phyloP scores from a whole-genome alignment of 164 flowering plant species.

The Vitis labrusca region DNA sequence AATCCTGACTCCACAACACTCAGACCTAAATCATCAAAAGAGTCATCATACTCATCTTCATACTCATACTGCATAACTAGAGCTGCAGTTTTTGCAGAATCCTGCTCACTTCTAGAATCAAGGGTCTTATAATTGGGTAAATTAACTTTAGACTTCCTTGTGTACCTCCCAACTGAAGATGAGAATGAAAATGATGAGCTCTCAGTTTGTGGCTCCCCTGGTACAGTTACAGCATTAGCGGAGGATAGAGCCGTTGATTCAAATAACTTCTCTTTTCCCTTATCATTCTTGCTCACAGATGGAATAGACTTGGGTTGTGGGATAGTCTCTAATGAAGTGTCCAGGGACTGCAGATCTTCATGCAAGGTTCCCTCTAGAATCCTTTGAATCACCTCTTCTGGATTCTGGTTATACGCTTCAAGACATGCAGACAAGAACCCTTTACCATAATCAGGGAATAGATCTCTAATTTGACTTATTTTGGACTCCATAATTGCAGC shows the following conservation, averaged over 20 bases:
- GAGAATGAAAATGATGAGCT: conserved; percentile 43
- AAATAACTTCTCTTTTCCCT: conserved; percentile 76
- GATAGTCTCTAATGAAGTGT: conserved; percentile 53
- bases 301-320: conserved; percentile 48
- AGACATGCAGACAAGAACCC: conserved; percentile 87
- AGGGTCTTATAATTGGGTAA: conserved; percentile 31
- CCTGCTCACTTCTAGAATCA: conserved; percentile 42
- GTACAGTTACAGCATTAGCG: conserved; percentile 3
- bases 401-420: conserved; percentile 81
- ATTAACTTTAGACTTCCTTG: conserved; percentile 59
- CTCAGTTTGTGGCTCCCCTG: conserved; percentile 11
- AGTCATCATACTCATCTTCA: conserved; percentile 98
- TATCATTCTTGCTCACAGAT: conserved; percentile 49
- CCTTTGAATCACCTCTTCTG: conserved; percentile 95
- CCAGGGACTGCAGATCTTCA: conserved; percentile 68
- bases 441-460: conserved; percentile 91
- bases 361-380: conserved; percentile 90
- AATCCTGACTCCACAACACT: conserved; percentile 66
- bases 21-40: conserved; percentile 90
- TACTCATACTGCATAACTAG: conserved; percentile 74
- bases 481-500: conserved; percentile 76
- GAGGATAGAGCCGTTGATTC: conserved; percentile 34
- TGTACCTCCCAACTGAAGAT: conserved; percentile 70
- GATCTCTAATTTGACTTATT: conserved; percentile 90
- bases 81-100: conserved; percentile 45